phyloP scores from a whole-genome alignment of 768 basidiomycete species.

The Tylopilus balloui region DNA sequence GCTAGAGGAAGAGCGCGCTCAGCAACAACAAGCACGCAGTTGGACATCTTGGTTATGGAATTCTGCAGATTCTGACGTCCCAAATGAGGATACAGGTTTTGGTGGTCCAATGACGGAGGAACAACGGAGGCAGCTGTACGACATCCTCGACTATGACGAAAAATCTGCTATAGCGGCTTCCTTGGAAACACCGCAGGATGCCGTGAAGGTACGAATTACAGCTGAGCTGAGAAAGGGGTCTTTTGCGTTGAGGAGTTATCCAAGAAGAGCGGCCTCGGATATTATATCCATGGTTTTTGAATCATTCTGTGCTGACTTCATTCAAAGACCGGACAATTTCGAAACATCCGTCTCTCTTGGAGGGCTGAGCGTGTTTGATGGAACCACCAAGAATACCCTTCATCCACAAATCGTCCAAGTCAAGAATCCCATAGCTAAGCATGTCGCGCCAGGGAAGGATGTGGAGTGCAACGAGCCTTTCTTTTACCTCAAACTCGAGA shows the following conservation, averaged over 20 bases:
- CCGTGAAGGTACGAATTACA: constrained; percentile 68
- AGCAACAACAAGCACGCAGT: constrained; percentile 48
- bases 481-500: constrained; percentile 89
- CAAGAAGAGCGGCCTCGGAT: constrained; percentile 58
- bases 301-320: constrained; percentile 74
- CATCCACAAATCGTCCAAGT: constrained; percentile 91
- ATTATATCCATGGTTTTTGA: constrained; percentile 87
- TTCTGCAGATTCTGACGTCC: constrained; percentile 37
- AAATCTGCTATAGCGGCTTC: constrained; percentile 66
- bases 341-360: constrained; percentile 83
- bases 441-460: constrained; percentile 33
- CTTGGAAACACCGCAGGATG: constrained; percentile 71
- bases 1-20: constrained; percentile 63
- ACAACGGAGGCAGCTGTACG: constrained; percentile 85
- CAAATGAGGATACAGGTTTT: constrained; percentile 53
- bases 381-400: constrained; percentile 74
- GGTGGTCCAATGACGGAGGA: constrained; percentile 78
- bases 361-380: constrained; percentile 85
- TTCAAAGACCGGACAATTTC: constrained; percentile 83
- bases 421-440: constrained; percentile 39
- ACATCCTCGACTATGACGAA: constrained; percentile 89
- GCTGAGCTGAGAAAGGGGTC: constrained; percentile 85
- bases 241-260: constrained; percentile 75
- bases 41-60: constrained; percentile 86
- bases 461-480: constrained; percentile 51